A percentile compares a stretch with the other conserved stretches of the same genome.
phyloP scores from a whole-genome alignment of 2,329 filamentous ascomycete species.

The Fusarium beomiforme region DNA sequence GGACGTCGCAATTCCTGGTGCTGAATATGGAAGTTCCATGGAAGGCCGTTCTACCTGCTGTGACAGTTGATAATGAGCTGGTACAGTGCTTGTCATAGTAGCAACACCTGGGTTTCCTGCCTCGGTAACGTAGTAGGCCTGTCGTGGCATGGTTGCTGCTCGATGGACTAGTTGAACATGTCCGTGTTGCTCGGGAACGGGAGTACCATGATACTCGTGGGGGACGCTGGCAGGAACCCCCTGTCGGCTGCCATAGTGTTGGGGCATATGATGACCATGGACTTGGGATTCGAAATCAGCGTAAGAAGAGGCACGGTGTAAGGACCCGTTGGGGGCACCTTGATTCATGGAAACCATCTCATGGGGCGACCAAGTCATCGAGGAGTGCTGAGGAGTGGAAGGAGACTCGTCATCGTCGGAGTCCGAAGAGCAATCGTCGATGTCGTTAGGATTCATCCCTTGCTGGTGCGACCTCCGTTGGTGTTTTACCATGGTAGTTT shows the following conservation, averaged over 20 bases:
- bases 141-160: constrained; percentile 58
- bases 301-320: constrained; percentile 65
- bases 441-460: constrained; percentile 64
- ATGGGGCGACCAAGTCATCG: constrained; percentile 62
- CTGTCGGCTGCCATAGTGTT: constrained; percentile 58
- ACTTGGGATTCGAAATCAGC: constrained; percentile 64
- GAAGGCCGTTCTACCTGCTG: constrained; percentile 57
- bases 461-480: constrained; percentile 70
- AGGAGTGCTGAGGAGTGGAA: constrained; percentile 64
- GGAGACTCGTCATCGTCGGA: constrained; percentile 69
- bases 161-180: constrained; percentile 60
- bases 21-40: constrained; percentile 62
- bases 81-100: constrained; percentile 65
- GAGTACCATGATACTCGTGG: constrained; percentile 56
- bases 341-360: constrained; percentile 53
- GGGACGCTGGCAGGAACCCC: constrained; percentile 54
- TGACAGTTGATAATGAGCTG: constrained; percentile 63
- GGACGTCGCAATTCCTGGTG: constrained; percentile 58
- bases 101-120: constrained; percentile 70
- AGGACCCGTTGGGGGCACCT: constrained; percentile 48
- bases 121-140: constrained; percentile 67
- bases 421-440: constrained; percentile 64
- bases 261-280: constrained; percentile 49
- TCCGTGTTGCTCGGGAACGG: constrained; percentile 56
- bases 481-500: constrained; percentile 77